Conservation (phyloP, 78 protist species). For the Isochrysis galbana region DNA sequence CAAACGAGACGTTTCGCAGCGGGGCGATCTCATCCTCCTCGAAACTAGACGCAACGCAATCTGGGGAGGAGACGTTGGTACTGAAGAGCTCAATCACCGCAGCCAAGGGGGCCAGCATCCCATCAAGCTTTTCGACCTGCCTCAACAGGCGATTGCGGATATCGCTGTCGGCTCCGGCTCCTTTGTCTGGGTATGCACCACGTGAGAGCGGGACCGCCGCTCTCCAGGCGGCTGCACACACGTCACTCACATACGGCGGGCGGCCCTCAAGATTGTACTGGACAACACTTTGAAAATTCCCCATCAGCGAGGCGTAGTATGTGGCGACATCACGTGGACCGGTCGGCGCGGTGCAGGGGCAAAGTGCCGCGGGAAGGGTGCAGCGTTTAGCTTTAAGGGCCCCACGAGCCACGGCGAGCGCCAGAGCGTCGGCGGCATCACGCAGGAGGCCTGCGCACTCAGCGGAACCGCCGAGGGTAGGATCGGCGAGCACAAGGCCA, state of each 20-base stretch:
- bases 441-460: neutral
- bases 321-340: neutral
- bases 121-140: no score
- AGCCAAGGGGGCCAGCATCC: no score
- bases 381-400: neutral
- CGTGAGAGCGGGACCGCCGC: no score
- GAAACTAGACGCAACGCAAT: no score
- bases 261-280: slow-evolving; percentile 10
- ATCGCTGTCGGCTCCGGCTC: no score
- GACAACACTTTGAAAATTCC: neutral
- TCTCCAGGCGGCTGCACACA: no score
- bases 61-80: no score
- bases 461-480: neutral
- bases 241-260: neutral
- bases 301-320: neutral
- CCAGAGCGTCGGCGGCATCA: neutral
- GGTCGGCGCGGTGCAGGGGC: neutral
- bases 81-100: no score
- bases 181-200: no score
- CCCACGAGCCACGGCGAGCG: neutral
- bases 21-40: no score
- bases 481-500: neutral
- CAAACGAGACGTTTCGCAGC: no score
- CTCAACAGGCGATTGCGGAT: no score
- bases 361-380: neutral